Conservation (phyloP, 1,139 yeast genomes). For the Candida sp. region DNA sequence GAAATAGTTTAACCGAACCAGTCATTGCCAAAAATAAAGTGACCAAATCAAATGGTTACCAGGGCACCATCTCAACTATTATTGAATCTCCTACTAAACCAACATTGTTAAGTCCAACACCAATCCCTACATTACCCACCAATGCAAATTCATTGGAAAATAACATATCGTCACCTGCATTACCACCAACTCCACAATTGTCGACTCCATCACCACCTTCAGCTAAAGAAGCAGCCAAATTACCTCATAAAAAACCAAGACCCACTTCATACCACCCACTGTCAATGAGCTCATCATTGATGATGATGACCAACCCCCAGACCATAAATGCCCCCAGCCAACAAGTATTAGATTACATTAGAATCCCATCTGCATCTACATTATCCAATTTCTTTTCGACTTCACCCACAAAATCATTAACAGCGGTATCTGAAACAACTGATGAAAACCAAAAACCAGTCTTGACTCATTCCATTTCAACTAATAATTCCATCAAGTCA, state of each 20-base stretch:
- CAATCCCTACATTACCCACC: slow-evolving; percentile 3
- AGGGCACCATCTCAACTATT: slow-evolving; percentile 43
- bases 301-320: slow-evolving; percentile 7
- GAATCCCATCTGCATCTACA: slow-evolving; percentile 32
- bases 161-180: slow-evolving; percentile 9
- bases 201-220: slow-evolving; percentile 9
- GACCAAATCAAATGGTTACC: slow-evolving; percentile 43
- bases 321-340: slow-evolving; percentile 16
- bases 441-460: slow-evolving; percentile 2
- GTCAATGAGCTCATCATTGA: slow-evolving; percentile 37
- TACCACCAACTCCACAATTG: slow-evolving; percentile 8
- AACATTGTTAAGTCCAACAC: neutral
- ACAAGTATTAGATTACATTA: slow-evolving; percentile 24
- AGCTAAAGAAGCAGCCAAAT: slow-evolving; percentile 22
- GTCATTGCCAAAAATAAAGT: slow-evolving; percentile 11
- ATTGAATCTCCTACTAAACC: slow-evolving; percentile 41
- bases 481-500: slow-evolving; percentile 1
- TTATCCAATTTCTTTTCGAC: slow-evolving; percentile 34
- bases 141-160: neutral
- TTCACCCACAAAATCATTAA: slow-evolving; percentile 29
- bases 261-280: slow-evolving; percentile 80
- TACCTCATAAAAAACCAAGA: slow-evolving; percentile 60
- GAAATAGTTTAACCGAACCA: slow-evolving; percentile 15
- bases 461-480: neutral
- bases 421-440: neutral